phyloP scores from a whole-genome alignment of 2,329 filamentous ascomycete genomes.

The Chaetomiaceae sp. region DNA sequence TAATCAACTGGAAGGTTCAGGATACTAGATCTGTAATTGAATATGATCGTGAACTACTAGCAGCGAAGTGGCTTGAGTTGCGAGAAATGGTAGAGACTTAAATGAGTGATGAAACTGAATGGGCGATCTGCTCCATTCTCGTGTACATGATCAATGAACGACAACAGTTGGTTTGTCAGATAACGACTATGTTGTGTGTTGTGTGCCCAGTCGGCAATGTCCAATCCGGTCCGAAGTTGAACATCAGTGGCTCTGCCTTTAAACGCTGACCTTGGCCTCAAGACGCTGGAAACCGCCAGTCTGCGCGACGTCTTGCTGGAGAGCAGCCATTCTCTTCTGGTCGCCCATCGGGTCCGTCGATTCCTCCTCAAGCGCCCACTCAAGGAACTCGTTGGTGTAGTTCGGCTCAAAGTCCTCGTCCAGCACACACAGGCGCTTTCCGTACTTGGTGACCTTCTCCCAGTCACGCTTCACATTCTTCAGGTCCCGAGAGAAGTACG shows the following conservation, averaged over 20 bases:
- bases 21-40: no score
- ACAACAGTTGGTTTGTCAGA: not conserved
- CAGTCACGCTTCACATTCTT: conserved; percentile 74
- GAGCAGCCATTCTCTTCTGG: conserved; percentile 67
- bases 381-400: conserved; percentile 69
- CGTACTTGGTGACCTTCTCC: conserved; percentile 72
- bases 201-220: no score
- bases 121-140: no score
- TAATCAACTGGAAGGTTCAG: no score
- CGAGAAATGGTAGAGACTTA: no score
- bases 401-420: conserved; percentile 62
- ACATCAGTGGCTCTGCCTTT: no score
- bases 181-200: no score
- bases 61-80: no score
- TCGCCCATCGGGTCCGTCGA: conserved; percentile 65
- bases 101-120: no score
- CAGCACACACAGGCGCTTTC: conserved; percentile 67
- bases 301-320: conserved; percentile 63
- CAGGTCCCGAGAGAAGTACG: conserved; percentile 69
- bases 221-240: no score
- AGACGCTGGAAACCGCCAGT: conserved; percentile 60
- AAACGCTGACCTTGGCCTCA: conserved; percentile 10
- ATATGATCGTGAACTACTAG: no score
- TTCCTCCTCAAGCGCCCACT: conserved; percentile 61
- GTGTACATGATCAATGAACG: no score